Evolutionary conservation across 106 monocot genomes (phyloP).

Genomic region (Dendrobium huoshanense): DNA sequence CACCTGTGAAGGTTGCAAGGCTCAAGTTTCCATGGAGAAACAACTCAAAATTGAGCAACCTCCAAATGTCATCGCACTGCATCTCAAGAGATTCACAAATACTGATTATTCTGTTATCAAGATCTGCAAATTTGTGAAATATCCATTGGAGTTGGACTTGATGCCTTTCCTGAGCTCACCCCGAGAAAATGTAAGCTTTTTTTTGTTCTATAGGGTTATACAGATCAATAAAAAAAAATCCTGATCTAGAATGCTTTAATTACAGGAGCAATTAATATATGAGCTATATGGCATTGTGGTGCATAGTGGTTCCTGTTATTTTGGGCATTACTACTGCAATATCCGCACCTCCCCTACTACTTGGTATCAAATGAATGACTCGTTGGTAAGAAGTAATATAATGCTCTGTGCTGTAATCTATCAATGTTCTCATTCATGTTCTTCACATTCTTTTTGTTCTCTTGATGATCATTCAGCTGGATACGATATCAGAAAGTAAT

Average conservation of each 20-base stretch:
- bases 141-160: conserved; percentile 55
- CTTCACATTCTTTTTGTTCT: background rate
- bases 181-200: conserved; percentile 18
- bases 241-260: background rate
- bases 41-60: conserved; percentile 52
- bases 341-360: conserved; percentile 43
- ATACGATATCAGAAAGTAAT: conserved; percentile 8
- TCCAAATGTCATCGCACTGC: conserved; percentile 55
- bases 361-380: conserved; percentile 54
- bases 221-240: background rate
- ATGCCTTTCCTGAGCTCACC: conserved; percentile 39
- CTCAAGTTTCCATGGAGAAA: conserved; percentile 38
- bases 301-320: conserved; percentile 29
- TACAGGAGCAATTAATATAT: conserved; percentile 39
- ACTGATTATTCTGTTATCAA: conserved; percentile 26
- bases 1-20: conserved; percentile 59
- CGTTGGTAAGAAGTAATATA: conserved; percentile 5
- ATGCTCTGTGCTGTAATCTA: background rate
- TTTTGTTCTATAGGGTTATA: background rate
- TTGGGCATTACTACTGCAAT: conserved; percentile 49
- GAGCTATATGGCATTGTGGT: conserved; percentile 61
- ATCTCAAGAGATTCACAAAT: conserved; percentile 67
- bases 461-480: conserved; percentile 11
- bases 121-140: conserved; percentile 51
- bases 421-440: background rate